Evolutionary conservation across 768 basidiomycete species (phyloP).

Genomic region (Strobilomyces confusus): DNA sequence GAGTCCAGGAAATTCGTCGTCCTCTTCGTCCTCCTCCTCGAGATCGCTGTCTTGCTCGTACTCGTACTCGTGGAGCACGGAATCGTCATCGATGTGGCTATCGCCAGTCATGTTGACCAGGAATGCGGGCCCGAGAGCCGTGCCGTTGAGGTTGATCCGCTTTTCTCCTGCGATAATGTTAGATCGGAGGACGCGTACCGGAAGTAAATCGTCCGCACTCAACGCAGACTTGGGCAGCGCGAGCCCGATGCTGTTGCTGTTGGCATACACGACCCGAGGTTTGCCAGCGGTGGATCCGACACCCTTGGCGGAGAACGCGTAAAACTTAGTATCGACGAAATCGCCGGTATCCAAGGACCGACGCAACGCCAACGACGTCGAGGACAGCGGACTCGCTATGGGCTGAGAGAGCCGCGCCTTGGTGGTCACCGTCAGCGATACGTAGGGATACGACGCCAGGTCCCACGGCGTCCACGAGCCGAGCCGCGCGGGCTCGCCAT

Average conservation of each 20-base stretch:
- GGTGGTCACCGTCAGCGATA: constrained; percentile 18
- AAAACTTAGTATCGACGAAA: constrained; percentile 29
- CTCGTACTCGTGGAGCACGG: constrained; percentile 25
- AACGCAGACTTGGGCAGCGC: constrained; percentile 13
- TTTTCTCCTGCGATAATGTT: constrained; percentile 6
- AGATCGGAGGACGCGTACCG: background rate
- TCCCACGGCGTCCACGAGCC: constrained; percentile 20
- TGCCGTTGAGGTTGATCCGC: background rate
- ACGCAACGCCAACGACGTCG: constrained; percentile 17
- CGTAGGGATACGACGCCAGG: constrained; percentile 16
- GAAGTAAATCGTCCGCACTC: background rate
- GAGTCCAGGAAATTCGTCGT: background rate
- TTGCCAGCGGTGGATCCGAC: constrained; percentile 10
- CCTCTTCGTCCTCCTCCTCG: constrained; percentile 20
- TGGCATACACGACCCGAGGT: constrained; percentile 26
- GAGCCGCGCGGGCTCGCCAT: constrained; percentile 21
- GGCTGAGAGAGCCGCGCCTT: constrained; percentile 13
- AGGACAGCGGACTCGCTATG: constrained; percentile 12
- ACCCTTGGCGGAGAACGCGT: constrained; percentile 23
- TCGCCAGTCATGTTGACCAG: constrained; percentile 23
- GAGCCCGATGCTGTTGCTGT: constrained; percentile 14
- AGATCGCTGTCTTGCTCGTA: constrained; percentile 30
- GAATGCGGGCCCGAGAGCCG: constrained; percentile 13
- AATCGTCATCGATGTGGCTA: constrained; percentile 13
- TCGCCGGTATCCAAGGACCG: constrained; percentile 25